phyloP scores from a whole-genome alignment of 371 early-diverging fungal species.

The Mucor sp. region DNA sequence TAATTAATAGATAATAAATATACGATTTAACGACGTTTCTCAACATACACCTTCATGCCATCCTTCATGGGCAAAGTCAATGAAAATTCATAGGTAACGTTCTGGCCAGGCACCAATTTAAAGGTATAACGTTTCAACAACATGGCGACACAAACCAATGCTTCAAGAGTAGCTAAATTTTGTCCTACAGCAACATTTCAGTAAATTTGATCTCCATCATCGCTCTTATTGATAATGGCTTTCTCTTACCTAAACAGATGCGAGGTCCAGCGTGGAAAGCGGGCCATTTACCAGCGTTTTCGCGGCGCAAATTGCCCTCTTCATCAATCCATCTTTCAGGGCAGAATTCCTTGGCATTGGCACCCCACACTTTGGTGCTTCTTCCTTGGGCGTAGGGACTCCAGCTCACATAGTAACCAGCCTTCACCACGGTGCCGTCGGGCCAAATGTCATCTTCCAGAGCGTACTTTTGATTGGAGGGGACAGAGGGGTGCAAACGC shows the following conservation, averaged over 20 bases:
- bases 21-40: conserved; percentile 11
- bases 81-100: conserved; percentile 37
- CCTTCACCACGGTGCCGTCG: conserved; percentile 59
- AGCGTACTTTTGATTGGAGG: conserved; percentile 59
- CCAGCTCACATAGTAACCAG: conserved; percentile 55
- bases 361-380: conserved; percentile 59
- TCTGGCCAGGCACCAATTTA: conserved; percentile 39
- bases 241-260: conserved; percentile 60
- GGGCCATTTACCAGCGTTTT: conserved; percentile 38
- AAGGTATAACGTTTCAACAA: conserved; percentile 47
- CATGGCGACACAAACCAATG: conserved; percentile 40
- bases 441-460: conserved; percentile 63
- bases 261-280: conserved; percentile 71
- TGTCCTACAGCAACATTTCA: conserved; percentile 36
- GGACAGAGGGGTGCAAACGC: conserved; percentile 65
- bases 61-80: conserved; percentile 56
- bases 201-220: conserved; percentile 17
- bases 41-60: conserved; percentile 43
- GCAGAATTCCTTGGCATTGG: conserved; percentile 58
- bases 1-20: background rate
- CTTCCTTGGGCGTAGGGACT: conserved; percentile 59
- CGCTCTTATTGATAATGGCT: too few species aligned
- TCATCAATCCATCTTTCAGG: conserved; percentile 65
- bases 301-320: conserved; percentile 28
- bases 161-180: conserved; percentile 53